phyloP scores from a whole-genome alignment of 83 land plant species.

The Larix sibirica region DNA sequence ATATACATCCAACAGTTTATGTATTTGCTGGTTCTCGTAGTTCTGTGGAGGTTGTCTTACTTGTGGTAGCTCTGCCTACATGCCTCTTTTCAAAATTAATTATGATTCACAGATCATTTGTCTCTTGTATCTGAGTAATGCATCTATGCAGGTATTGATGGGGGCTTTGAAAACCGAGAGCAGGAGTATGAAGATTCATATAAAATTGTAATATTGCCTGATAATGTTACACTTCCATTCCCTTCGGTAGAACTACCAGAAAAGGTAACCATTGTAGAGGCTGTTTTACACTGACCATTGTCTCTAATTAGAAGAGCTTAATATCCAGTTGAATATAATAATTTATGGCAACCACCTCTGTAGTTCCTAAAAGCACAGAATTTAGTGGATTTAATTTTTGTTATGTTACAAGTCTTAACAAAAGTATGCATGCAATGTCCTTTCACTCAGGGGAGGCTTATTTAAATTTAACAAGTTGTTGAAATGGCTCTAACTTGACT shows the following conservation, averaged over 20 bases:
- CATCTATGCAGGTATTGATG: conserved; percentile 77
- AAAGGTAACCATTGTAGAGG: conserved; percentile 53
- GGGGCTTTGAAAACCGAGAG: conserved; percentile 93
- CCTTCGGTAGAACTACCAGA: conserved; percentile 97
- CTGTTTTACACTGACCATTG: no score
- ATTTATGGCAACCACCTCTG: no score
- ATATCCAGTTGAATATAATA: no score
- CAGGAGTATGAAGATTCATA: conserved; percentile 83
- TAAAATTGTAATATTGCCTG: conserved; percentile 84
- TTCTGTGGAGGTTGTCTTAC: background rate
- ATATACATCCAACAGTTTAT: background rate
- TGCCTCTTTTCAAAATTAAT: background rate
- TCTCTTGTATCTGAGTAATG: background rate
- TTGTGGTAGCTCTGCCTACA: background rate
- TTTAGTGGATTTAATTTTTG: no score
- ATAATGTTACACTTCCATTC: conserved; percentile 75
- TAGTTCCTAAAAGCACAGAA: no score
- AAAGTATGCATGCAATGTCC: no score
- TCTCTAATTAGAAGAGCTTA: no score
- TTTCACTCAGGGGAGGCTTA: no score
- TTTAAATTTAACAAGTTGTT: no score
- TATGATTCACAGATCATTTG: conserved; percentile 2
- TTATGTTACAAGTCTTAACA: no score
- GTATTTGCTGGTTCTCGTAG: background rate
- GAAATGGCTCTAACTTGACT: no score